Base-by-base conservation (phyloP, 345 rosid genomes). In the Erucastrum elatum region DNA sequence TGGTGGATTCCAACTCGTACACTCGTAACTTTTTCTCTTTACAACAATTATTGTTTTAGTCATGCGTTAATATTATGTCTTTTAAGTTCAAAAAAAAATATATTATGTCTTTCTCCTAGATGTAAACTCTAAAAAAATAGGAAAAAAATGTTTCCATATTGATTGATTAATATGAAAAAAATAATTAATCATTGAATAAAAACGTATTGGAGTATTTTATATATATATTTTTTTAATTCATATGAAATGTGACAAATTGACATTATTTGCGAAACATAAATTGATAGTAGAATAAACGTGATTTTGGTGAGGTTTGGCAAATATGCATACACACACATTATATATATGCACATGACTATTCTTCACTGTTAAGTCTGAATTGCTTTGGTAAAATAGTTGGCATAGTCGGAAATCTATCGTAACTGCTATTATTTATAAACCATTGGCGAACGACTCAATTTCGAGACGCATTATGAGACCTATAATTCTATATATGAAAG, bases 1-100 rank as follows among this genome's bases (percentile, higher is more conserved):
- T 65, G 56, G 80, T 80, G 83, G 83, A 80, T 75, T 70, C 80
- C 83, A 80, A 75, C 80, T 80, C 73, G 62, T 80, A 21, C 46
- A 12, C 51, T 75, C 13, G 29, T 70, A 41, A 75, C 76, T 58
- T 80, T 80, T 63, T 8, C 60, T 75, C 68, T 41, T 70, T 58
- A 31, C 76, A 80, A 75, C 76, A 64, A 70, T 15, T 31, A 39
- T 16, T 63, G 66, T 56, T 75, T 75, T 39, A 15, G 25, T 68
- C 56, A 55, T 68, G 8, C 27, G 3, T 64, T 80, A 62, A 58
- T 29, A 35, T 8, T 5, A 72, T 5, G 7, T 34, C 17, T 34
- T 33, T 69, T 21, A 21, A 21, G 21, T 21, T 21, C 21, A 21
- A 21, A 21, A 21, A 21, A 21, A 21, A 21, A 21, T 31, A 51